Conservation (phyloP, 768 basidiomycete genomes). For the Pleurotus citrinopileatus region DNA sequence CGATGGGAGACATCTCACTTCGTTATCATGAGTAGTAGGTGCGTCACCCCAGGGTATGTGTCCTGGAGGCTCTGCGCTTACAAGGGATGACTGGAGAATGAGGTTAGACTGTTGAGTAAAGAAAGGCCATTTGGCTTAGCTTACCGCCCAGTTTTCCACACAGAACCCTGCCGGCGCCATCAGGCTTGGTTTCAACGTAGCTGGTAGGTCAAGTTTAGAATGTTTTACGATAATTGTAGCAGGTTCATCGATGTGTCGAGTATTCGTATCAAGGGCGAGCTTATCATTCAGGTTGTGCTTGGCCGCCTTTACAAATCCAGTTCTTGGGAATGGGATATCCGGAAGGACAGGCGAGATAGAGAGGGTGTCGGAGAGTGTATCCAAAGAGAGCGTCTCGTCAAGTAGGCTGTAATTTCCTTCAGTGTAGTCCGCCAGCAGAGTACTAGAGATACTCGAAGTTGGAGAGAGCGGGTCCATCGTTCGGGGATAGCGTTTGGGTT, state of each 20-base stretch:
- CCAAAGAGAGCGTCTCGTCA: slow-evolving; percentile 8
- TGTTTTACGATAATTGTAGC: slow-evolving; percentile 8
- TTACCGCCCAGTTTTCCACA: slow-evolving; percentile 39
- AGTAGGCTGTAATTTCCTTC: slow-evolving; percentile 7
- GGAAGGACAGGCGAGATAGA: neutral
- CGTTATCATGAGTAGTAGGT: slow-evolving; percentile 10
- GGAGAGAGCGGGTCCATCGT: slow-evolving; percentile 6
- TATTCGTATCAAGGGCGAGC: neutral
- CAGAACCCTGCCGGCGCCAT: slow-evolving; percentile 37
- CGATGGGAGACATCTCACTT: slow-evolving; percentile 24
- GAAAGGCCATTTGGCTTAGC: slow-evolving; percentile 23
- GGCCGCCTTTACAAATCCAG: neutral
- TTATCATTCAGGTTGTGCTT: no score
- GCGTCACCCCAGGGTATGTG: slow-evolving; percentile 36
- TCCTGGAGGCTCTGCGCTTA: slow-evolving; percentile 29
- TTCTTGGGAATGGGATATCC: neutral
- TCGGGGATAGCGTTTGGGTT: neutral
- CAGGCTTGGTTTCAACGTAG: slow-evolving; percentile 33
- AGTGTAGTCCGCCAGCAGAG: slow-evolving; percentile 4
- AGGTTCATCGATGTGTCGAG: neutral
- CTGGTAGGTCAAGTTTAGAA: slow-evolving; percentile 27
- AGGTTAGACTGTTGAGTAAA: slow-evolving; percentile 1
- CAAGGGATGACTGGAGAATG: slow-evolving; percentile 23
- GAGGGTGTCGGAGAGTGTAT: slow-evolving; percentile 3
- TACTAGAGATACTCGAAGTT: slow-evolving; percentile 5